Base-by-base conservation (phyloP, 148 eudicot species). In the Salicornia ramosissima region DNA sequence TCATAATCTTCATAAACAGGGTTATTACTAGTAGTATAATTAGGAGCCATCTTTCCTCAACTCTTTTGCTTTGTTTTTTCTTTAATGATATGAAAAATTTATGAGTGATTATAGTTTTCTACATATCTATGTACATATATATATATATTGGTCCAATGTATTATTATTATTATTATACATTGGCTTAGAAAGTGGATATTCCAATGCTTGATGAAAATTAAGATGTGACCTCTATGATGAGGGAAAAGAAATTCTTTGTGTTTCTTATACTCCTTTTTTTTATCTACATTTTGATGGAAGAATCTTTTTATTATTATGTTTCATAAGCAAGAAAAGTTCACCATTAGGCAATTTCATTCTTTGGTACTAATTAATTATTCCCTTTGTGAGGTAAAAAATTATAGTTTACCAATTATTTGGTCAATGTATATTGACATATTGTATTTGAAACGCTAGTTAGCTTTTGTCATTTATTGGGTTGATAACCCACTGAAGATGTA, bases 1-100 rank as follows among this genome's bases (percentile, higher is more conserved):
- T 78, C 88, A 53, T 77, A 79, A 60, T 76, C 79, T 69, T 80
- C 77, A 31, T 83, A 80, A 1, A 50, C 71, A 16, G 80, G 77
- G 34, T 43, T 56, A 58, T 83, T 55, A n/a, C n/a, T n/a, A n/a
- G n/a, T n/a, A 67, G 54, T 57, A 40, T 61, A 75, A 52, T n/a
- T n/a, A n/a, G 29, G 51, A 39, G 75, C 71, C 75, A 67, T 71
- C 24, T 36, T 70, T 25, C 24, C 4, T 18, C 9, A 67, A 30
- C 16, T 30, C 15, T 33, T 64, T 65, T 3, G 8, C 40, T 36
- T 26, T 45, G 40, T 33, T 33, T 13, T 10, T 71, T 47, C 67
- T 53, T 69, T 66, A n/a, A n/a, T n/a, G 21, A 21, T 15, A 68
- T 77, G 75, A 31, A 56, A 66, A 57, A 51, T 46, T n/a, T 18